Conservation (phyloP, 2,329 filamentous ascomycete genomes). For the Colletotrichum theobromicola region DNA sequence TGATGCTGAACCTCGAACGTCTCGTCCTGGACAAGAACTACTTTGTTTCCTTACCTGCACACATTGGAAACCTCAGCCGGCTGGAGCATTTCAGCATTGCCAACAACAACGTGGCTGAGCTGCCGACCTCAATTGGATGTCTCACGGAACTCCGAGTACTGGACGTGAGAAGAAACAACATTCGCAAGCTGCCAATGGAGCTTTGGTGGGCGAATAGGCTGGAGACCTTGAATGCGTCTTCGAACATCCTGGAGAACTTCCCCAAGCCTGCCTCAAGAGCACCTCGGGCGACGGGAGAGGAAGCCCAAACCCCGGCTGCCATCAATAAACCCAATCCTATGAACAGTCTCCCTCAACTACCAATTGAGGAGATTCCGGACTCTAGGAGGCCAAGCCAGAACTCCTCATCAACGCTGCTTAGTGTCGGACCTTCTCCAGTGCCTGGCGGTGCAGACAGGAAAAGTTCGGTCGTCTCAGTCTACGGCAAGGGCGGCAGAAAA, state of each 20-base stretch:
- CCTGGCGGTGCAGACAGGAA: slow-evolving; percentile 70
- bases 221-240: slow-evolving; percentile 92
- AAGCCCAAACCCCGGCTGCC: slow-evolving; percentile 35
- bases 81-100: slow-evolving; percentile 94
- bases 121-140: slow-evolving; percentile 88
- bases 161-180: slow-evolving; percentile 92
- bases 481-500: slow-evolving; percentile 81
- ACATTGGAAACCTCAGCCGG: slow-evolving; percentile 82
- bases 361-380: slow-evolving; percentile 79
- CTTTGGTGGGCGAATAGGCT: slow-evolving; percentile 95
- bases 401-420: slow-evolving; percentile 73
- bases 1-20: slow-evolving; percentile 85
- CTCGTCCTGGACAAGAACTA: slow-evolving; percentile 94
- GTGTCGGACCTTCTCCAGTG: slow-evolving; percentile 75
- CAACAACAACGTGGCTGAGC: slow-evolving; percentile 83
- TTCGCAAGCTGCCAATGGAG: slow-evolving; percentile 86
- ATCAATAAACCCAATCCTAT: slow-evolving; percentile 43
- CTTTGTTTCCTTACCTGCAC: slow-evolving; percentile 85
- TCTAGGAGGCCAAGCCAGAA: slow-evolving; percentile 82
- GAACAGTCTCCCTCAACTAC: slow-evolving; percentile 58
- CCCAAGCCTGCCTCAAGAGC: slow-evolving; percentile 82
- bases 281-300: slow-evolving; percentile 64
- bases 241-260: slow-evolving; percentile 89
- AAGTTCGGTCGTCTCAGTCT: slow-evolving; percentile 82
- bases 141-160: slow-evolving; percentile 83